Percentiles rank a stretch among this genome's conserved stretches.
Evolutionary conservation across 352 stramenopile species (phyloP).

Genomic region (Globisporangium perplexum): DNA sequence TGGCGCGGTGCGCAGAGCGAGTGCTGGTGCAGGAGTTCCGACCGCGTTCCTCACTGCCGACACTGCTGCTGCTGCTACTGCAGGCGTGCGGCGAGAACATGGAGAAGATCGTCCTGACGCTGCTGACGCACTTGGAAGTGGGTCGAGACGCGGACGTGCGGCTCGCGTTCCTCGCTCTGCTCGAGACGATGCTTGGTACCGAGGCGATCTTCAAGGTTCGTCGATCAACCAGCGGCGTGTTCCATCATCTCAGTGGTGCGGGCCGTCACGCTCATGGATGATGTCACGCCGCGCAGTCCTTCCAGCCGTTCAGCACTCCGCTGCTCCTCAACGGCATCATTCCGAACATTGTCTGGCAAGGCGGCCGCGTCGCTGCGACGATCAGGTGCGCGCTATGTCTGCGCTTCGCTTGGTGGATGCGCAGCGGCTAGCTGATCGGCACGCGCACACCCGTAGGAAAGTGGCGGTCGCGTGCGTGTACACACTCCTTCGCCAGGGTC

Average conservation of each 20-base stretch:
- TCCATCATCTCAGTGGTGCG: neutral
- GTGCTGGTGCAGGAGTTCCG: neutral
- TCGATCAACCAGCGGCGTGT: neutral
- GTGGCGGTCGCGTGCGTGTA: constrained; percentile 84
- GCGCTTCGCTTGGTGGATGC: neutral
- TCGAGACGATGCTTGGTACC: constrained; percentile 75
- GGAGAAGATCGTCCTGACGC: constrained; percentile 44
- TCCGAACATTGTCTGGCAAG: constrained; percentile 89
- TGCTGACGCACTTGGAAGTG: constrained; percentile 63
- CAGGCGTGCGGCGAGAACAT: constrained; percentile 64
- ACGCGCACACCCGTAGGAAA: constrained; percentile 43
- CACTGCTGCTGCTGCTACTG: neutral
- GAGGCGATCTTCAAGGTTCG: constrained; percentile 49
- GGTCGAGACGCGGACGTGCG: constrained; percentile 68
- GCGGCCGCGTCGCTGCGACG: constrained; percentile 78
- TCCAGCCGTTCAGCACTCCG: constrained; percentile 49
- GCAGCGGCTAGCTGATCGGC: neutral
- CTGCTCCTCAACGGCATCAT: constrained; percentile 78
- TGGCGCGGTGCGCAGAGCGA: constrained; percentile 30
- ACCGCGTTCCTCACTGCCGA: neutral
- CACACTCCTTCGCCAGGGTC: constrained; percentile 70
- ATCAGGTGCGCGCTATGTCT: constrained; percentile 42
- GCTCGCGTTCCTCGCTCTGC: constrained; percentile 73
- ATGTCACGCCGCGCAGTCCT: constrained; percentile 24
- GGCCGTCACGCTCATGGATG: neutral